Evolutionary conservation across 805 yeast species (phyloP).

Genomic region (Ogataea methylovora): DNA sequence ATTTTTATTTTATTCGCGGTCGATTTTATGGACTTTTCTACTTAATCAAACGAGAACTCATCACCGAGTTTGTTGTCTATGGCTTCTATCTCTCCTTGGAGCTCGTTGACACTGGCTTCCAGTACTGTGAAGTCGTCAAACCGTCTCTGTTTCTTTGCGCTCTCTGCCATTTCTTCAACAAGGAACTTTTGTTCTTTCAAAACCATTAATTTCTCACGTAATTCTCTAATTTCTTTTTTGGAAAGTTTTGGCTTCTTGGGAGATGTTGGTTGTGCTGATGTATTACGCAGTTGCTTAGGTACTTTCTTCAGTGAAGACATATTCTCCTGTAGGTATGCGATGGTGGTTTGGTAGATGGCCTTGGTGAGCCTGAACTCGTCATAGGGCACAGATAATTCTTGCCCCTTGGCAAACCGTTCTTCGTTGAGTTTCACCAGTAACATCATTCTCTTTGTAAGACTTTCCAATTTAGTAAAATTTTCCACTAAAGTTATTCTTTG

Average conservation of each 20-base stretch:
- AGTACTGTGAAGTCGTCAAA: slow-evolving; percentile 71
- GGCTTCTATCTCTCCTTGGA: slow-evolving; percentile 38
- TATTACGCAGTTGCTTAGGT: slow-evolving; percentile 29
- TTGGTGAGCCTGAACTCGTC: slow-evolving; percentile 41
- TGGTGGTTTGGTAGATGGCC: slow-evolving; percentile 50
- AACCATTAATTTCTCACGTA: slow-evolving; percentile 76
- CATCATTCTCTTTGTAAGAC: slow-evolving; percentile 34
- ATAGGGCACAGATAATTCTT: slow-evolving; percentile 2
- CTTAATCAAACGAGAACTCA: too few species aligned
- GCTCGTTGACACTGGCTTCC: slow-evolving; percentile 48
- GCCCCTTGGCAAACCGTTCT: not conserved
- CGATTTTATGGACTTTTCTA: slow-evolving; percentile 14
- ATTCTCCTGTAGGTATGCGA: slow-evolving; percentile 57
- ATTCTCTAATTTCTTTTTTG: slow-evolving; percentile 45
- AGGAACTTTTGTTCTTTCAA: slow-evolving; percentile 76
- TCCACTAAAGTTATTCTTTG: slow-evolving; percentile 39
- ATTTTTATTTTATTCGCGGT: too few species aligned
- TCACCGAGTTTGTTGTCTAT: slow-evolving; percentile 52
- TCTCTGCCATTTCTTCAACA: slow-evolving; percentile 55
- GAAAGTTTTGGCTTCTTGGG: slow-evolving; percentile 28
- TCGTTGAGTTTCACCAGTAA: slow-evolving; percentile 18
- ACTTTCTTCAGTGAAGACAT: slow-evolving; percentile 57
- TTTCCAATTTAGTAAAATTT: slow-evolving; percentile 44
- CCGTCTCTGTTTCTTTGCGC: slow-evolving; percentile 56
- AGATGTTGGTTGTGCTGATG: slow-evolving; percentile 2